A percentile compares a stretch with the other conserved stretches of the same genome.
Conservation (phyloP, 1,284 basidiomycete genomes). For the Cryptococcus amylolentus region DNA sequence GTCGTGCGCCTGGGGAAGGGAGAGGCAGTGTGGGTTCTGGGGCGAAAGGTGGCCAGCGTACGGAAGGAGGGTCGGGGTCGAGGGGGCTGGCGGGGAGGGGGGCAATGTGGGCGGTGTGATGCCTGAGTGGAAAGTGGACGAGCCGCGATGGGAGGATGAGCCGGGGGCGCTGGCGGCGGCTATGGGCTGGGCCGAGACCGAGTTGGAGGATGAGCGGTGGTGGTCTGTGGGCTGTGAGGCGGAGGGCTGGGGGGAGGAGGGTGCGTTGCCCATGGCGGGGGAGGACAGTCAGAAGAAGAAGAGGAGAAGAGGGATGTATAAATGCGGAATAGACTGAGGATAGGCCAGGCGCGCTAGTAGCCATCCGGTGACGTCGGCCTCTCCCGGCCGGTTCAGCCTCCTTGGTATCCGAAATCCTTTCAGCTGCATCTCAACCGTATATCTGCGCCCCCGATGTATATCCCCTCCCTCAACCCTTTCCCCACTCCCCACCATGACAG, state of each 20-base stretch:
- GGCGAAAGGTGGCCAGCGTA: slow-evolving; percentile 72
- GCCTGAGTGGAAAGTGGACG: slow-evolving; percentile 28
- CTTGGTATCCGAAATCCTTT: neutral
- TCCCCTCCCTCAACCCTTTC: neutral
- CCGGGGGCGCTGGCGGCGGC: neutral
- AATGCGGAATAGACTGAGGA: neutral
- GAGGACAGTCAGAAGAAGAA: neutral
- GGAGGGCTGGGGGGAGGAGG: slow-evolving; percentile 22
- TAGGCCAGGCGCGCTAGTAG: neutral
- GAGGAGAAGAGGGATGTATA: neutral
- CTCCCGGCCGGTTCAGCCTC: too few species aligned
- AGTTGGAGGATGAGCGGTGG: slow-evolving; percentile 1
- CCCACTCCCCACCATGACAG: neutral
- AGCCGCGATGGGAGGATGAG: neutral
- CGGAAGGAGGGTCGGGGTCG: slow-evolving; percentile 57
- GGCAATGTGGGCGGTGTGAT: slow-evolving; percentile 32
- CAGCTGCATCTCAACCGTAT: neutral
- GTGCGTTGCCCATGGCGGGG: slow-evolving; percentile 37
- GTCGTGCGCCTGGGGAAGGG: slow-evolving; percentile 60
- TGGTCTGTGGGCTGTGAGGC: slow-evolving; percentile 4
- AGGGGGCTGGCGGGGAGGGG: slow-evolving; percentile 55
- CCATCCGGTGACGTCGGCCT: neutral
- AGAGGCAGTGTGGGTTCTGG: slow-evolving; percentile 82
- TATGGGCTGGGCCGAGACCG: slow-evolving; percentile 10
- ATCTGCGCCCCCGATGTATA: neutral